These are phyloP conservation scores for Termitomyces sp. DNA, from an alignment of 768 basidiomycete genomes.

Conservation along the genomic window DNA sequence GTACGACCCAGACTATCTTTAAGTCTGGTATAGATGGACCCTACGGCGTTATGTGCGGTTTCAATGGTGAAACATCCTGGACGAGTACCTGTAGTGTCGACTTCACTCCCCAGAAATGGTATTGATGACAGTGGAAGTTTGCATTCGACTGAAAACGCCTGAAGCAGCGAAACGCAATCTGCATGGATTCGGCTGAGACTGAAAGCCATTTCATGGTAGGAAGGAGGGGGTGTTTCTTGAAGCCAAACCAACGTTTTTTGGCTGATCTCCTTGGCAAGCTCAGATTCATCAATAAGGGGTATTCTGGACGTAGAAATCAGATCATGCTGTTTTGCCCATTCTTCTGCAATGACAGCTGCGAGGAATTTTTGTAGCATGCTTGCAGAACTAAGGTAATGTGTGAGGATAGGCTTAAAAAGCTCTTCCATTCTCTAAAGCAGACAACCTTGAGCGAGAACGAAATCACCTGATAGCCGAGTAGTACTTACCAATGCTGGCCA, in stretches of 20 bases:
- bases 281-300: conserved; percentile 48
- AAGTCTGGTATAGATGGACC: conserved; percentile 65
- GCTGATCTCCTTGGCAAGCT: conserved; percentile 63
- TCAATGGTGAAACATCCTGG: conserved; percentile 72
- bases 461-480: neutral
- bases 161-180: conserved; percentile 78
- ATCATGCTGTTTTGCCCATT: conserved; percentile 75
- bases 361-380: conserved; percentile 91
- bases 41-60: conserved; percentile 67
- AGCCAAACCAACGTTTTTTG: conserved; percentile 65
- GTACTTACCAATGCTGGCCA: conserved; percentile 60
- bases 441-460: neutral
- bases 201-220: conserved; percentile 89
- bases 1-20: conserved; percentile 69
- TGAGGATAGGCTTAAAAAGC: conserved; percentile 69
- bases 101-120: conserved; percentile 69
- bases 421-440: conserved; percentile 39
- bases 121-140: conserved; percentile 78
- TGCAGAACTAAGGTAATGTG: conserved; percentile 77
- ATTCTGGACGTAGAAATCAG: conserved; percentile 17
- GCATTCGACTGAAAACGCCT: conserved; percentile 79
- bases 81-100: conserved; percentile 66
- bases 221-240: conserved; percentile 65
- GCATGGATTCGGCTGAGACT: conserved; percentile 72
- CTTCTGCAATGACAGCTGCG: conserved; percentile 79